phyloP scores from a whole-genome alignment of 2,329 filamentous ascomycete genomes.

The Cladosporium sp. region DNA sequence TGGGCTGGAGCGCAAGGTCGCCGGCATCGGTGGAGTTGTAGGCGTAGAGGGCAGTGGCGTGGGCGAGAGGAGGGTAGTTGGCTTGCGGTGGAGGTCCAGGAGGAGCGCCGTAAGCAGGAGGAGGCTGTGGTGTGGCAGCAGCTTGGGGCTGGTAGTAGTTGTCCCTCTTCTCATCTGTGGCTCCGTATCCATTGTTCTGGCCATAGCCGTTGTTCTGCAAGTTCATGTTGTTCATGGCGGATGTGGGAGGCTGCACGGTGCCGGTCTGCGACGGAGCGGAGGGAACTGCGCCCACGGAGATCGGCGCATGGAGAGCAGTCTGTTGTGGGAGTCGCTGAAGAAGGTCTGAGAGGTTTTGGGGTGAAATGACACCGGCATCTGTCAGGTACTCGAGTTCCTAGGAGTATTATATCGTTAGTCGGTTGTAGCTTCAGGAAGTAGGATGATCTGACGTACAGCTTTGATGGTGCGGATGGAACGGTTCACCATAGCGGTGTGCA shows the following conservation, averaged over 20 bases:
- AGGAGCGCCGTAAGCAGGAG: conserved; percentile 50
- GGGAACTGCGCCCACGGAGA: conserved; percentile 35
- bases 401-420: not conserved
- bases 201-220: conserved; percentile 16
- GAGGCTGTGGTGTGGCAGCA: conserved; percentile 40
- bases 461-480: conserved; percentile 83
- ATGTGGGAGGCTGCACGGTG: conserved; percentile 22
- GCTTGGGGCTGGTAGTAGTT: conserved; percentile 36
- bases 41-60: conserved; percentile 76
- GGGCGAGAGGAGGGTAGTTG: conserved; percentile 55
- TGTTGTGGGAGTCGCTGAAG: conserved; percentile 70
- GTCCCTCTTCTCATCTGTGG: conserved; percentile 32
- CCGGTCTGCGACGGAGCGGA: conserved; percentile 20
- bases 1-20: conserved; percentile 74
- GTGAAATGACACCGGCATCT: conserved; percentile 74
- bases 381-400: conserved; percentile 89
- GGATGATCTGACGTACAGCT: conserved; percentile 54
- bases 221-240: conserved; percentile 31
- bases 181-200: conserved; percentile 21
- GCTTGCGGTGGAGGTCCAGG: conserved; percentile 46
- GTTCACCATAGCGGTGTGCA: conserved; percentile 63
- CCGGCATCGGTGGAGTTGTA: conserved; percentile 77
- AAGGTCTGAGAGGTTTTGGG: conserved; percentile 71
- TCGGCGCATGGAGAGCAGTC: conserved; percentile 49
- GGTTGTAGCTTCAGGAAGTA: conserved; percentile 5